Percentiles rank a stretch among this genome's conserved stretches.
Evolutionary conservation across 768 basidiomycete species (phyloP).

Genomic region (Thelephora ganbajun): DNA sequence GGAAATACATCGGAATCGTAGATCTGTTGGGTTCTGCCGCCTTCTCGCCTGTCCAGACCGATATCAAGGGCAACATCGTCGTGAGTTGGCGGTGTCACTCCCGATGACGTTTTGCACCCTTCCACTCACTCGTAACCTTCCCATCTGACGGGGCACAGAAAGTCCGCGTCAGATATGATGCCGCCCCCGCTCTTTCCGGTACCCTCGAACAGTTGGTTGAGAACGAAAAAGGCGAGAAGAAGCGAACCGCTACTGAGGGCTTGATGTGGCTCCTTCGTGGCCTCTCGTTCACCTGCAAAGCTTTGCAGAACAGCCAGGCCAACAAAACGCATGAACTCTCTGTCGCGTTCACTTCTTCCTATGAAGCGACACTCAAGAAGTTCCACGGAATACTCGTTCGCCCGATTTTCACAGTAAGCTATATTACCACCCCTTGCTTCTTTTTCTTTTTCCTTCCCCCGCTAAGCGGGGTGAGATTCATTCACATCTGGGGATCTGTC

Average conservation of each 20-base stretch:
- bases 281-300: conserved; percentile 76
- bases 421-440: background rate
- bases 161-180: conserved; percentile 70
- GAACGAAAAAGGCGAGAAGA: conserved; percentile 81
- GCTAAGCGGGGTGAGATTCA: background rate
- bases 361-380: conserved; percentile 70
- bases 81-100: conserved; percentile 28
- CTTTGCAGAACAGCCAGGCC: conserved; percentile 56
- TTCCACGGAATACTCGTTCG: conserved; percentile 69
- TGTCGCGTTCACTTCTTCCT: conserved; percentile 65
- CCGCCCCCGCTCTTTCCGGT: conserved; percentile 43
- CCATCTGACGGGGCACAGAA: conserved; percentile 39
- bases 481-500: background rate
- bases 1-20: conserved; percentile 15
- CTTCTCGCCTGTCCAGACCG: conserved; percentile 70
- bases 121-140: background rate
- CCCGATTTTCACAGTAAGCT: conserved; percentile 39
- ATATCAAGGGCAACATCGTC: conserved; percentile 83
- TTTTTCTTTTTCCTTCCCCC: background rate
- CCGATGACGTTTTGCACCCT: conserved; percentile 2
- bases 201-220: conserved; percentile 78
- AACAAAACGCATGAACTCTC: conserved; percentile 53
- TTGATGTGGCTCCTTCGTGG: conserved; percentile 91
- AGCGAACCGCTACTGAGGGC: conserved; percentile 78
- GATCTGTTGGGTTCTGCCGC: conserved; percentile 80